Percentiles rank a stretch among this genome's conserved stretches.
Conservation (phyloP, 129 eudicot species). For the Kitagawia praeruptora region DNA sequence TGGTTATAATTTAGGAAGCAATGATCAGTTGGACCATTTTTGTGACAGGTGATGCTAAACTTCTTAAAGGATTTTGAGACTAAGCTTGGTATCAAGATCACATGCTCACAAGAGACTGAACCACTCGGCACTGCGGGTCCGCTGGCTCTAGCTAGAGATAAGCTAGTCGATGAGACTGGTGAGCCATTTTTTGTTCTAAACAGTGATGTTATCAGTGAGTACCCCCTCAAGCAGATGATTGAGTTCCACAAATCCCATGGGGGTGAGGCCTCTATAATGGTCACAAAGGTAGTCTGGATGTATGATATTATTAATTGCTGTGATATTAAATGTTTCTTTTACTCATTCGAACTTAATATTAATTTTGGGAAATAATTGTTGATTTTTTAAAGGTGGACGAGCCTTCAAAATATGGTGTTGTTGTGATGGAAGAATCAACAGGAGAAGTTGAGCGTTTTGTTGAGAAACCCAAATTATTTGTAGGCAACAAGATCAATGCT, state of each 20-base stretch:
- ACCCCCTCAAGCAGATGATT: conserved; percentile 44
- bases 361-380: background rate
- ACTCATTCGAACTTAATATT: background rate
- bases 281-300: conserved; percentile 36
- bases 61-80: conserved; percentile 81
- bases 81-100: conserved; percentile 64
- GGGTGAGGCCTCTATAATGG: conserved; percentile 58
- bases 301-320: background rate
- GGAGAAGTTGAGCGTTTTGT: conserved; percentile 80
- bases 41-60: conserved; percentile 53
- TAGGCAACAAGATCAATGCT: conserved; percentile 91
- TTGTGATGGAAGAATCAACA: conserved; percentile 72
- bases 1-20: background rate
- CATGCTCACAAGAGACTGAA: conserved; percentile 64
- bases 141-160: conserved; percentile 51
- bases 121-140: conserved; percentile 60
- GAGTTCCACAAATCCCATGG: conserved; percentile 52
- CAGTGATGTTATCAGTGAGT: conserved; percentile 54
- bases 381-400: conserved; percentile 61
- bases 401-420: conserved; percentile 95
- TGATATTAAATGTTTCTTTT: background rate
- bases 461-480: conserved; percentile 83
- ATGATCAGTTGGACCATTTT: background rate
- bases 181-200: conserved; percentile 53
- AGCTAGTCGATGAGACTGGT: conserved; percentile 37